Percentiles rank a stretch among this genome's conserved stretches.
These are phyloP conservation scores for Lasiosphaeriaceae sp. DNA, from an alignment of 495 filamentous ascomycete species.

Conservation along the genomic window DNA sequence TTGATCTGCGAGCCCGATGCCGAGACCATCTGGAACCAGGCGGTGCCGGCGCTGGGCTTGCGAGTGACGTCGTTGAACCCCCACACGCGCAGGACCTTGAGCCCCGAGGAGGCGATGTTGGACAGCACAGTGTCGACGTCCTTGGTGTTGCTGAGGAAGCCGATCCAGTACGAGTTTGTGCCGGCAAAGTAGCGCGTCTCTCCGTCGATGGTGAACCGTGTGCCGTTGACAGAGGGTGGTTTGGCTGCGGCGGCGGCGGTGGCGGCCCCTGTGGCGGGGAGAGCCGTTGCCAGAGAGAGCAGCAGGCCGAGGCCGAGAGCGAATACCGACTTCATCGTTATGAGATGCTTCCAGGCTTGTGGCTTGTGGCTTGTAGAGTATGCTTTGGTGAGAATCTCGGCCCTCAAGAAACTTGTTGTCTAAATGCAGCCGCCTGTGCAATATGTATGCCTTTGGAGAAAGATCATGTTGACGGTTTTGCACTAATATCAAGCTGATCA, in stretches of 20 bases:
- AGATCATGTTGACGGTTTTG: not conserved
- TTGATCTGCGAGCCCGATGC: conserved; percentile 57
- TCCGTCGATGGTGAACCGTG: conserved; percentile 57
- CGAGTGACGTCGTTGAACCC: conserved; percentile 60
- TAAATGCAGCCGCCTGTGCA: too few relatives aligned
- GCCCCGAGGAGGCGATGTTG: conserved; percentile 47
- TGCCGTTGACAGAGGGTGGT: conserved; percentile 19
- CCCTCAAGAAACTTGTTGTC: too few relatives aligned
- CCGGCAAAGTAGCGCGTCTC: conserved; percentile 61
- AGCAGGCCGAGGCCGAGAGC: conserved; percentile 19
- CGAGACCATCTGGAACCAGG: conserved; percentile 59
- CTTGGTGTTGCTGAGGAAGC: conserved; percentile 59
- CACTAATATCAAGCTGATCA: not conserved
- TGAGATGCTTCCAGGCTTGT: too few relatives aligned
- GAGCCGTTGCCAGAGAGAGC: conserved; percentile 16
- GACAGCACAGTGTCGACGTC: conserved; percentile 61
- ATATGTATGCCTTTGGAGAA: too few relatives aligned
- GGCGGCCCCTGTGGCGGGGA: conserved; percentile 8
- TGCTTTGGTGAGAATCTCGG: too few relatives aligned
- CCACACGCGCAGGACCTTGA: conserved; percentile 69
- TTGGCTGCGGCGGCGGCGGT: conserved; percentile 3
- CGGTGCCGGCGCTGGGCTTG: conserved; percentile 42
- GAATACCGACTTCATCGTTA: conserved; percentile 19
- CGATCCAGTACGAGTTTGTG: conserved; percentile 73
- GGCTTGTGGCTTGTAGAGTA: too few relatives aligned